Conservation (phyloP, 139 green algal species). For the Pleodorina starrii region DNA sequence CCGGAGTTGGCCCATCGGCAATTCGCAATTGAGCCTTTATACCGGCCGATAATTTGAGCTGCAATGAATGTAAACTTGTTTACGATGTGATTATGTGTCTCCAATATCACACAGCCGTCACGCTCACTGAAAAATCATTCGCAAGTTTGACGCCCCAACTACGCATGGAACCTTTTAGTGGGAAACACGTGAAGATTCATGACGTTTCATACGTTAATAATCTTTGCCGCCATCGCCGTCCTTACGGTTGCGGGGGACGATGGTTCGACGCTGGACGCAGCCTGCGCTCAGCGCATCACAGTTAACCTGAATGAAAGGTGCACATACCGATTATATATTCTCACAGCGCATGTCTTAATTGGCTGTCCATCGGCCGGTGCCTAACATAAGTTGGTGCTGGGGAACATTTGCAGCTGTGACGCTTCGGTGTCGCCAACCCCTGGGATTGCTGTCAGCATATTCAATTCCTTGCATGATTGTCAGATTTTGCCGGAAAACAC, state of each 20-base stretch:
- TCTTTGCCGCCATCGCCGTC: neutral
- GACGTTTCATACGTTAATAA: neutral
- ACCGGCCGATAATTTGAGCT: too few relatives aligned
- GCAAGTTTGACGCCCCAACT: neutral
- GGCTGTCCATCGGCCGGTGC: neutral
- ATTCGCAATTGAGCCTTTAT: too few relatives aligned
- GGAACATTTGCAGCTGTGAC: neutral
- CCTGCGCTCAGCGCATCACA: neutral
- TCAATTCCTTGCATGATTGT: neutral
- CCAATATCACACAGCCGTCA: neutral
- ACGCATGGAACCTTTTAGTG: neutral
- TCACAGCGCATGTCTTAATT: neutral
- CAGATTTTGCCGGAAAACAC: neutral
- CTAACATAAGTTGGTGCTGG: neutral
- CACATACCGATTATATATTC: neutral
- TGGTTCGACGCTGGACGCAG: neutral
- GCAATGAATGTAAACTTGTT: too few relatives aligned
- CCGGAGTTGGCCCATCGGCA: too few relatives aligned
- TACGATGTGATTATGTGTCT: too few relatives aligned
- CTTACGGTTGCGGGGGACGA: slow-evolving; percentile 10
- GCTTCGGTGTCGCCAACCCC: neutral
- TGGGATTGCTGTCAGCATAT: neutral
- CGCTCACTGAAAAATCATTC: too few relatives aligned
- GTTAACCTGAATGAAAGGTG: neutral
- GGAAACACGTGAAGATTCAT: neutral